phyloP scores from a whole-genome alignment of 306 rosid species.

The Vigna nakashimae region DNA sequence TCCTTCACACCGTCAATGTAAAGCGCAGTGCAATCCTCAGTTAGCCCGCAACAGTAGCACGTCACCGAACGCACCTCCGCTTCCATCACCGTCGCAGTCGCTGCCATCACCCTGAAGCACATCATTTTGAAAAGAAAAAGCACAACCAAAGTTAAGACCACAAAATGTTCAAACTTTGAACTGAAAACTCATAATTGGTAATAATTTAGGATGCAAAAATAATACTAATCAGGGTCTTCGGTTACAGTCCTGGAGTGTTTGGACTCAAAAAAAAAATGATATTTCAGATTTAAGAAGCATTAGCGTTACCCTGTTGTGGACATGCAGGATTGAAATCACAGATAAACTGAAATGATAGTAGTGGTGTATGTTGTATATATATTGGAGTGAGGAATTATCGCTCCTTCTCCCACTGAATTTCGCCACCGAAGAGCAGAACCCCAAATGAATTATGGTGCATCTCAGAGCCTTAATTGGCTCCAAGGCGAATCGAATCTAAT shows the following conservation, averaged over 20 bases:
- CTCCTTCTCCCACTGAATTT: slow-evolving; percentile 69
- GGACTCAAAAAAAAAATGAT: background rate
- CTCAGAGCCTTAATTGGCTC: slow-evolving; percentile 53
- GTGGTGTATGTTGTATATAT: background rate
- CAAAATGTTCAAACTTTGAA: background rate
- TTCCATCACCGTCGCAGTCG: slow-evolving; percentile 39
- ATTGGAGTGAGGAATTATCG: slow-evolving; percentile 46
- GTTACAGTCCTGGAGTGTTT: background rate
- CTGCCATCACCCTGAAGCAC: slow-evolving; percentile 9
- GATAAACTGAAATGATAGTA: background rate
- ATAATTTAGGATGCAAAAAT: background rate
- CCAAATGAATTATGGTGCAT: slow-evolving; percentile 47
- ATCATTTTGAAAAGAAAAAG: background rate
- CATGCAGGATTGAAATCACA: background rate
- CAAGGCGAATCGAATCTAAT: background rate
- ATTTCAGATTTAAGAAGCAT: background rate
- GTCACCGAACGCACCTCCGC: slow-evolving; percentile 60
- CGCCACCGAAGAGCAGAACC: slow-evolving; percentile 47
- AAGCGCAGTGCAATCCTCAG: slow-evolving; percentile 76
- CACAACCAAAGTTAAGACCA: background rate
- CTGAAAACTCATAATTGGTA: background rate
- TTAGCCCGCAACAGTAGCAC: slow-evolving; percentile 76
- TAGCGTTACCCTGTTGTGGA: background rate
- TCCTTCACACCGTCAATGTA: slow-evolving; percentile 67
- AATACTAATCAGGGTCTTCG: background rate